Evolutionary conservation across 2,329 filamentous ascomycete species (phyloP), one percentile per base, ranked within the genome.

Genomic region (Fusarium sp.): DNA sequence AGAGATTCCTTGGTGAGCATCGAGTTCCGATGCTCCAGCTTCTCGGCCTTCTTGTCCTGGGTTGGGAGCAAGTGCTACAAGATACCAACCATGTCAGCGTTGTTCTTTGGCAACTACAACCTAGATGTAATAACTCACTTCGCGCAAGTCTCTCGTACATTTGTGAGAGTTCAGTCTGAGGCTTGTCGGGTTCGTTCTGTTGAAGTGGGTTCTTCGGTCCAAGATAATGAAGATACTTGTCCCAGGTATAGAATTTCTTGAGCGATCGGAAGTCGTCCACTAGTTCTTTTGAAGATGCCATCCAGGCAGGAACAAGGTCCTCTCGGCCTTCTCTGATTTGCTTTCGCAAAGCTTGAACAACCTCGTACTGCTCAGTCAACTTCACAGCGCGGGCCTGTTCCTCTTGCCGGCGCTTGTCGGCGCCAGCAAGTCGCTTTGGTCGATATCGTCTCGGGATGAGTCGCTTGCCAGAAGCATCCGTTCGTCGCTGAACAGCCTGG

Each of bases 1-100:
- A 0, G 90, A 84, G 48, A 98, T 93, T 8, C 92, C 92, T 71
- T 94, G 91, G 76, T 94, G 95, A 63, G 77, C 84, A 28, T 82
- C 81, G 5, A 76, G 80, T 77, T 30, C 76, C 77, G 50, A 72
- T 78, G 47, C 72, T 76, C 37, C 78, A 72, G 55, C 73, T 27
- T 74, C 72, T 46, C 58, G 46, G 16, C 63, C 70, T 23, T 64
- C 59, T 16, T 71, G 59, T n/a, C 75, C 76, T 13, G 65, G 61
- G 27, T 75, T 71, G n/a, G 80, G 78, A 28, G 77, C 78, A 39
- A 81, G 73, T 39, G 79, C 80, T 81, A 60, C 46, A 37, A 30
- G 27, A 64, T 66, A 48, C 27, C 60, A 70, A 48, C 27, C 60
- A 70, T 39, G 65, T 73, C 37, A 75, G 60, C 16, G 57, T 10